Base-by-base conservation (phyloP, 257 asterid genomes). In the Penstemon barbatus region DNA sequence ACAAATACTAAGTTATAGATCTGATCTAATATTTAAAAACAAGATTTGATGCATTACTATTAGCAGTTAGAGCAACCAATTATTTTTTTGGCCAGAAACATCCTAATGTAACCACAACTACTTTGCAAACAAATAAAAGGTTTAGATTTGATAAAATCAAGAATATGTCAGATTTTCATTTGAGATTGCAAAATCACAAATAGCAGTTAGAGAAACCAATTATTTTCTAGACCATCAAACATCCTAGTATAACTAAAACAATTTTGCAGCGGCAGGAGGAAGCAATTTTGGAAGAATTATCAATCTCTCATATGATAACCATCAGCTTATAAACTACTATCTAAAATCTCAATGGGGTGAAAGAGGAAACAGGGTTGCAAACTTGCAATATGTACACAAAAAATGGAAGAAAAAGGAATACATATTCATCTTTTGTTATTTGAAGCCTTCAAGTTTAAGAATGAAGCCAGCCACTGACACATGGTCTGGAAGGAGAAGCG, bases 191-290 rank as follows among this genome's bases (percentile, higher is more conserved):
- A 3, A 52, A 39, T 48, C 67, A 51, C 12, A 25, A 46, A 18
- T 36, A 59, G 41, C 41, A 63, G 37, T 55, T 54, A 63, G 48
- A 43, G 46, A 40, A 61, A 52, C 63, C 46, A 71, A 41, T 45
- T 57, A 56, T 8, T 10, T 49, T 49, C 73, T 25, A 45, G 18
- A 46, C 55, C 66, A 57, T 8, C 9, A 45, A 56, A 55, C 73
- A 68, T 36, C 57, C 63, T 42, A 33, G 40, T 19, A 57, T 45
- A 61, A 41, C 52, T 41, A 43, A 19, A 10, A 3, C n/a, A 49
- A 49, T 61, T 41, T 15, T 61, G 42, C 41, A 57, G 43, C 1
- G 33, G 42, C 4, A 37, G 9, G 6, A 57, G n/a, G 9, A 36
- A 57, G 39, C 19, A 10, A 8, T 19, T 12, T 39, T 39, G 64